Conservation (phyloP, 2,329 filamentous ascomycete genomes). For the Dendryphion nanum region DNA sequence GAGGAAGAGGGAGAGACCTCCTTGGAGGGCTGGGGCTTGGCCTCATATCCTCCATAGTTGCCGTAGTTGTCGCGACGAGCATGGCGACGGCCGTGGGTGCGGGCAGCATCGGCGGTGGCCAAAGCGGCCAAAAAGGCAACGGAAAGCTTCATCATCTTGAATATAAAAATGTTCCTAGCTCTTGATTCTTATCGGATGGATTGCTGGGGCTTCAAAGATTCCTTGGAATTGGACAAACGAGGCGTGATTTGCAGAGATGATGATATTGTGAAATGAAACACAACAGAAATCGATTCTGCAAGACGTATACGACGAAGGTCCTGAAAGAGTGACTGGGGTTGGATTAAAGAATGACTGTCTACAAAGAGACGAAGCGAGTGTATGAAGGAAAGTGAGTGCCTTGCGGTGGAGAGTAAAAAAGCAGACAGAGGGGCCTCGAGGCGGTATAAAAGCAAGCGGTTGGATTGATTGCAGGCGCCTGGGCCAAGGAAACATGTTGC, state of each 20-base stretch:
- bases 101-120: conserved; percentile 24
- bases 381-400: conserved; percentile 31
- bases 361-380: conserved; percentile 35
- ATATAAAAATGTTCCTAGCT: conserved; percentile 23
- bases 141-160: conserved; percentile 18
- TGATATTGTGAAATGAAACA: conserved; percentile 23
- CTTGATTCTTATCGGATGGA: conserved; percentile 15
- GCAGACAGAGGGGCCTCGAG: conserved; percentile 10
- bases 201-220: conserved; percentile 16
- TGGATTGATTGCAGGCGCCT: conserved; percentile 23
- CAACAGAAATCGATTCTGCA: conserved; percentile 32
- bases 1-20: too few species aligned
- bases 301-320: conserved; percentile 17
- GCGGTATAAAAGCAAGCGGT: conserved; percentile 33
- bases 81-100: conserved; percentile 28
- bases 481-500: conserved; percentile 25
- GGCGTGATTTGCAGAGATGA: conserved; percentile 15
- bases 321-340: conserved; percentile 40
- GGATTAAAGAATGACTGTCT: conserved; percentile 34
- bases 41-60: conserved; percentile 11
- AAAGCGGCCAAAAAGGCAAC: conserved; percentile 14
- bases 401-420: conserved; percentile 31
- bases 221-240: not conserved
- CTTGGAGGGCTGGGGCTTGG: too few species aligned
- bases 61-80: conserved; percentile 26